Evolutionary conservation across 2,329 filamentous ascomycete genomes (phyloP), one percentile per base, ranked within the genome.

Genomic region (Coccinonectria pachysandricola): DNA sequence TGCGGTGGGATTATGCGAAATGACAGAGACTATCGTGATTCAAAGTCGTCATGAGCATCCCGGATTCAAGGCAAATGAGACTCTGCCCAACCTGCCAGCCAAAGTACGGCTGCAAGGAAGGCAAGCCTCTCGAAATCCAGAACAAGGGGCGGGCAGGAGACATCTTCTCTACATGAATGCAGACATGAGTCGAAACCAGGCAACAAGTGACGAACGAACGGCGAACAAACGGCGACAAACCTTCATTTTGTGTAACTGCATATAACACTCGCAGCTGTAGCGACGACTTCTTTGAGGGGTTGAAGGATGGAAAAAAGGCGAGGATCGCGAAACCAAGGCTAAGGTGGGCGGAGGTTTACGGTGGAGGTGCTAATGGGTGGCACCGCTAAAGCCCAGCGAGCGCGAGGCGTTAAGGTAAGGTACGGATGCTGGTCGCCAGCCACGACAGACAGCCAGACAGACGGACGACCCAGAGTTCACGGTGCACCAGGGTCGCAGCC

Each of bases 161-260:
- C 27, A 31, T 4, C 11, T 14, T 24, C 16, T 24, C 18, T 12
- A 24, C 24, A 26, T 30, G n/a, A n/a, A n/a, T n/a, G n/a, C n/a
- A n/a, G n/a, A n/a, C n/a, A n/a, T n/a, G 23, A 23, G 16, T 19
- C 19, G 34, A 30, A 32, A 22, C 23, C 25, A 30, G 26, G 16
- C 22, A 20, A 17, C 23, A 12, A 23, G 32, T 30, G 34, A 40
- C 28, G 27, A 30, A 31, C 31, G 30, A 34, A 32, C 34, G 28
- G 24, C 19, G 18, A 11, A 23, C 23, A 34, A 35, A 28, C 27
- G 40, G 37, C 29, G 27, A 48, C 49, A 39, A 48, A 52, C 51
- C 51, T 54, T 54, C 51, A 54, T 54, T 33, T 49, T 53, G 50
- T 52, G 47, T 43, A 45, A 50, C 45, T 40, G 34, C 28, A 35